Base-by-base conservation (phyloP, 1,284 basidiomycete species). In the Stygiomarasmius scandens region DNA sequence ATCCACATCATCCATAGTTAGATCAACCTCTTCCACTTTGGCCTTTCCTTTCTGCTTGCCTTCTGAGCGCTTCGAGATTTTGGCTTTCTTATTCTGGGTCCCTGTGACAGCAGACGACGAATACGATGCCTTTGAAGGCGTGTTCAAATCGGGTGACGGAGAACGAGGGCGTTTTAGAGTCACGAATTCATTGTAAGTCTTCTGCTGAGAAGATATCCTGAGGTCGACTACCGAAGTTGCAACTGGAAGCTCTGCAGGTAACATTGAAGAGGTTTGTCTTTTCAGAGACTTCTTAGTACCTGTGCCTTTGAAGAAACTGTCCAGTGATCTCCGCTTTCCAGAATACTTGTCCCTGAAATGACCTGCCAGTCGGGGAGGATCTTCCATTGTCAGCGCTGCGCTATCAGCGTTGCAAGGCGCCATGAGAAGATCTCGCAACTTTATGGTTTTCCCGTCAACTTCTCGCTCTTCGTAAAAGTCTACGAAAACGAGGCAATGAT, bases 401-500 rank as follows among this genome's bases (percentile, higher is more conserved):
- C 12, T 32, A 12, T 12, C 29, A 32, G 29, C 29, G 12, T 32
- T 32, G 29, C 29, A 14, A 43, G 24, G 3, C 22, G 23, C 62
- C 54, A 45, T n/a, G n/a, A n/a, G 55, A 57, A 25, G 53, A 58
- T 95, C 88, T 47, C 74, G 76, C 1, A 98, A 76, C 34, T 77
- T 74, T 0, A 90, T 89, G 6, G 19, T 41, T 32, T 19, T 27
- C 48, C 16, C 32, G 14, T 34, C 44, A 29, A 34, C 32, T 14
- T 82, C 76, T 0, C 77, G 90, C 61, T 89, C 80, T 63, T 98
- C 94, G 64, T 92, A 81, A 11, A 99, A 75, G 67, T 98, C 95
- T 61, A 98, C 79, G 67, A 85, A 96, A 16, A 98, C 90, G 0
- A 97, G 96, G 70, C 97, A 99, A 68, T 99, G 96, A 71, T 99